These are phyloP conservation scores for Lipomyces japonicus DNA, from an alignment of 805 yeast genomes.

Conservation along the genomic window DNA sequence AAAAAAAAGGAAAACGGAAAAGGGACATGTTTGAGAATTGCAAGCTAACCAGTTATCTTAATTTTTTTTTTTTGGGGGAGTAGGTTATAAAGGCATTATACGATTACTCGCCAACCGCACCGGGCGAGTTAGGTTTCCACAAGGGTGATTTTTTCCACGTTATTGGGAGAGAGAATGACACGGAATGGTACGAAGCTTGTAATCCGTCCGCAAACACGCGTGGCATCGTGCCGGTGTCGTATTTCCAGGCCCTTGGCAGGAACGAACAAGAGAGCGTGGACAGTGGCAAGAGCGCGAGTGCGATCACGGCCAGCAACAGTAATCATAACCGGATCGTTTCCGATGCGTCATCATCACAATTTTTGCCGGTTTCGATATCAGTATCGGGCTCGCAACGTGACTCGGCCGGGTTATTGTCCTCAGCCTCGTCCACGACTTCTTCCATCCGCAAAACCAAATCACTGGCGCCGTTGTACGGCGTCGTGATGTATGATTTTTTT, in stretches of 20 bases:
- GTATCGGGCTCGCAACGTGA: neutral
- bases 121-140: conserved; percentile 72
- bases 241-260: conserved; percentile 65
- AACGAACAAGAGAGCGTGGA: conserved; percentile 25
- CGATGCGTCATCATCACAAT: conserved; percentile 9
- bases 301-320: no score
- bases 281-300: conserved; percentile 7
- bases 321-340: no score
- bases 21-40: conserved; percentile 7
- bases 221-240: conserved; percentile 84
- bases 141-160: conserved; percentile 91
- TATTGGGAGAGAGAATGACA: conserved; percentile 50
- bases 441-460: neutral
- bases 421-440: conserved; percentile 1
- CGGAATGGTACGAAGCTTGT: conserved; percentile 78
- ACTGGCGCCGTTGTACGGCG: conserved; percentile 64
- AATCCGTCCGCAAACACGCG: conserved; percentile 73
- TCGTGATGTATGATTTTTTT: conserved; percentile 76
- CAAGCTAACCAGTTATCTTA: conserved; percentile 1
- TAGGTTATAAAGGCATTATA: conserved; percentile 76
- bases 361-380: neutral
- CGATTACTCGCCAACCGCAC: conserved; percentile 72
- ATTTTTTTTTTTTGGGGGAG: neutral
- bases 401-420: neutral
- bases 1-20: no score